Evolutionary conservation across 129 eudicot species (phyloP).

Genomic region (Sambucus nigra): DNA sequence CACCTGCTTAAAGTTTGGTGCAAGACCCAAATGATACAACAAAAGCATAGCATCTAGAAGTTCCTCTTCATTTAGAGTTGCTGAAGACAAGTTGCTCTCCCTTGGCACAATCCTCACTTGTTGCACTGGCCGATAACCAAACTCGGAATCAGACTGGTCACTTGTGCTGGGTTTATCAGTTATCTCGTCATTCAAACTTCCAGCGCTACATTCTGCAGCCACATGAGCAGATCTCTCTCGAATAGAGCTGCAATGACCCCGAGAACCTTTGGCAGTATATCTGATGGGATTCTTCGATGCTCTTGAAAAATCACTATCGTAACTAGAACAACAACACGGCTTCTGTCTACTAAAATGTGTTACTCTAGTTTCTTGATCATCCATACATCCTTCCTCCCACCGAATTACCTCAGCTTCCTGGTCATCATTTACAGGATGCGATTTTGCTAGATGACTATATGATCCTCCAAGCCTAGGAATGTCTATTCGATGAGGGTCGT

Average conservation of each 20-base stretch:
- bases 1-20: conserved; percentile 95
- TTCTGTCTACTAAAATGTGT: conserved; percentile 57
- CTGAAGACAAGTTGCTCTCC: conserved; percentile 55
- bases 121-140: conserved; percentile 57
- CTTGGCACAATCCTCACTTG: conserved; percentile 55
- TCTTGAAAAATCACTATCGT: conserved; percentile 52
- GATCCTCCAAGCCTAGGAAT: conserved; percentile 90
- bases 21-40: conserved; percentile 84
- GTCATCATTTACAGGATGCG: conserved; percentile 44
- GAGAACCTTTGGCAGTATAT: conserved; percentile 56
- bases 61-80: conserved; percentile 87
- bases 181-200: conserved; percentile 82
- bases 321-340: conserved; percentile 92
- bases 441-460: conserved; percentile 54
- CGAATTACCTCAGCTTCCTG: conserved; percentile 67
- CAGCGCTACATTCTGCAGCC: conserved; percentile 67
- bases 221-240: conserved; percentile 93
- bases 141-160: conserved; percentile 81
- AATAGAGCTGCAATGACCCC: conserved; percentile 58
- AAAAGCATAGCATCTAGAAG: conserved; percentile 94
- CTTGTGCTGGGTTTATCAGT: conserved; percentile 95
- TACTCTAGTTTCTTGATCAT: conserved; percentile 56
- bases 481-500: conserved; percentile 76
- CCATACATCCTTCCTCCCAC: conserved; percentile 99
- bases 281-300: conserved; percentile 39